Conservation (phyloP, 208 protist species). For the Trypanosomatidae sp. region DNA sequence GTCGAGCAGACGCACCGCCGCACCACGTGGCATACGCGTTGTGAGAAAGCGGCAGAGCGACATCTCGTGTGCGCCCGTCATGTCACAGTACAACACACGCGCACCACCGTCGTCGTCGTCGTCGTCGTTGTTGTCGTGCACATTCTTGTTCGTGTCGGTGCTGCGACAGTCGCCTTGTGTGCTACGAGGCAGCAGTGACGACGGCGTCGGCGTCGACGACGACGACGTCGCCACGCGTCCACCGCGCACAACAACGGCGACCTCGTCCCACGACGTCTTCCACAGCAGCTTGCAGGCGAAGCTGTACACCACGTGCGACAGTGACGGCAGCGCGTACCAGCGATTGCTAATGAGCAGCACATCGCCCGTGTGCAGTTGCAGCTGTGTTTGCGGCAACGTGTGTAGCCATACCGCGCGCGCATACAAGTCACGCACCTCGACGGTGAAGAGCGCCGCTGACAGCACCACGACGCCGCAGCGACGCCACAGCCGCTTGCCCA, state of each 20-base stretch:
- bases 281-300: conserved; percentile 64
- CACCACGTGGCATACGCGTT: conserved; percentile 41
- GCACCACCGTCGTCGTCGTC: conserved; percentile 25
- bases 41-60: conserved; percentile 49
- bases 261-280: conserved; percentile 83
- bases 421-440: conserved; percentile 70
- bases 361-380: conserved; percentile 45
- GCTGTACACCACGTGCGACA: conserved; percentile 57
- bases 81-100: conserved; percentile 60
- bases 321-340: conserved; percentile 80
- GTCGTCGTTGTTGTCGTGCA: too few species aligned
- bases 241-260: conserved; percentile 43
- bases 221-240: too few species aligned
- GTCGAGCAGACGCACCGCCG: conserved; percentile 43
- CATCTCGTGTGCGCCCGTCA: conserved; percentile 34
- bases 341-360: conserved; percentile 78
- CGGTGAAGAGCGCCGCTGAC: conserved; percentile 59
- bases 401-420: conserved; percentile 70
- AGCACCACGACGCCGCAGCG: too few species aligned
- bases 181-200: too few species aligned
- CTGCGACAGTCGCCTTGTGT: too few species aligned
- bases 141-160: too few species aligned
- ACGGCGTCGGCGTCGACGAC: too few species aligned
- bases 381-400: conserved; percentile 5
- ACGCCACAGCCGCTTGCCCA: conserved; percentile 43